phyloP scores from a whole-genome alignment of 352 stramenopile genomes.

The Pythium brassicae region DNA sequence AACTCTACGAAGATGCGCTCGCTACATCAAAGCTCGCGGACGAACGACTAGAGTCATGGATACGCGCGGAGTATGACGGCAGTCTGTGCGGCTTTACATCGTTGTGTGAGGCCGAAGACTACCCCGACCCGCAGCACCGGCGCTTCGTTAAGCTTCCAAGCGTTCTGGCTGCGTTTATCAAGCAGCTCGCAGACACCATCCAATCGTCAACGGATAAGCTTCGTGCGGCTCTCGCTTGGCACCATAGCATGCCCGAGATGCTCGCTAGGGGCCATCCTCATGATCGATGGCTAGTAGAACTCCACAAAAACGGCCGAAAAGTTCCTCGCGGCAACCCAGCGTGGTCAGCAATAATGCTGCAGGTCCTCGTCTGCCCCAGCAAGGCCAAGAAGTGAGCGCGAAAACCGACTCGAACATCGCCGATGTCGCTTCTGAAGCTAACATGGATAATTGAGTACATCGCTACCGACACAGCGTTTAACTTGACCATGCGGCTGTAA shows the following conservation, averaged over 20 bases:
- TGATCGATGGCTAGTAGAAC: not conserved
- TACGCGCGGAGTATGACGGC: constrained; percentile 14
- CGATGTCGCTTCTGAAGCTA: constrained; percentile 8
- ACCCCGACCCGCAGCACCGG: constrained; percentile 13
- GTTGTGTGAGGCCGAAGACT: constrained; percentile 18
- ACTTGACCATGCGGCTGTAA: constrained; percentile 12
- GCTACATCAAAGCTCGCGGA: constrained; percentile 15
- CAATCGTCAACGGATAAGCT: not conserved
- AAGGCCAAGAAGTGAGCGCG: constrained; percentile 5
- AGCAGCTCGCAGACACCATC: constrained; percentile 10
- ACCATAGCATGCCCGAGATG: not conserved
- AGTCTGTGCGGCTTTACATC: constrained; percentile 17
- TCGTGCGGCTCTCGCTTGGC: not conserved
- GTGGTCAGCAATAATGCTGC: constrained; percentile 4
- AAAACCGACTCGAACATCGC: constrained; percentile 2
- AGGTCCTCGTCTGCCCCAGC: constrained; percentile 7
- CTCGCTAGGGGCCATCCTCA: not conserved
- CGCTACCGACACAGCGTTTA: constrained; percentile 4
- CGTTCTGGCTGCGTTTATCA: constrained; percentile 20
- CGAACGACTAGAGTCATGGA: constrained; percentile 16
- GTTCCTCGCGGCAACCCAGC: constrained; percentile 2
- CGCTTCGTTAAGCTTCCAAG: constrained; percentile 19
- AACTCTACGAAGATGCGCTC: constrained; percentile 17
- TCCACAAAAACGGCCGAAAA: not conserved
- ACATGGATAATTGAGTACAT: constrained; percentile 2